These are phyloP conservation scores for Escovopsis sp. DNA, from an alignment of 2,329 filamentous ascomycete species.

Conservation along the genomic window DNA sequence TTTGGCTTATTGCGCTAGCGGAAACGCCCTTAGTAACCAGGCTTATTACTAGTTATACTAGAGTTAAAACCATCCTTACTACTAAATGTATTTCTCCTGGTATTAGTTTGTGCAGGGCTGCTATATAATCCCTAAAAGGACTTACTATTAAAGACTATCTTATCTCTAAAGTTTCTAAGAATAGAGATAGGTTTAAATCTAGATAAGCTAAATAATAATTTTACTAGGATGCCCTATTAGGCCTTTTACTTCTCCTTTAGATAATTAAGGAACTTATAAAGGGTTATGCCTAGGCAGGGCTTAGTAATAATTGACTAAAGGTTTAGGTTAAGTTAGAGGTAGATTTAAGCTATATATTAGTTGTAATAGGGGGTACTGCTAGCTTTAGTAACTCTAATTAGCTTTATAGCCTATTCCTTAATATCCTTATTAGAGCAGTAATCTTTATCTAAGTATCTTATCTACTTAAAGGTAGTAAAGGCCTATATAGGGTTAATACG, in stretches of 20 bases:
- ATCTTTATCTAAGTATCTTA: too few species aligned
- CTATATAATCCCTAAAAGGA: too few species aligned
- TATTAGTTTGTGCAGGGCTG: too few species aligned
- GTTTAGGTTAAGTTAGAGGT: background rate
- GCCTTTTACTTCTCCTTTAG: background rate
- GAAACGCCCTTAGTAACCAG: too few species aligned
- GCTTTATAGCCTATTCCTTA: background rate
- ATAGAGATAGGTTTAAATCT: background rate
- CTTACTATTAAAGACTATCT: background rate
- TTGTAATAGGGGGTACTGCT: background rate
- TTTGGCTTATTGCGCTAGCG: too few species aligned
- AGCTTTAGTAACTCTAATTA: too few species aligned
- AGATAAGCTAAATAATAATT: background rate
- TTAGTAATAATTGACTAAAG: background rate
- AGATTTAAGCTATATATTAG: background rate
- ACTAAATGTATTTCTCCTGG: too few species aligned
- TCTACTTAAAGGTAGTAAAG: background rate
- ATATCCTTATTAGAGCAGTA: background rate
- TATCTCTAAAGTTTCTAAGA: background rate
- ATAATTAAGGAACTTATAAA: background rate
- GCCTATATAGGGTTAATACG: too few species aligned
- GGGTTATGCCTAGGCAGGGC: background rate
- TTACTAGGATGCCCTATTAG: background rate
- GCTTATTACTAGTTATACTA: too few species aligned
- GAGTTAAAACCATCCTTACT: too few species aligned